Evolutionary conservation across 805 yeast species (phyloP), one percentile per base, ranked within the genome.

Genomic region (Scheffersomyces amazonensis): DNA sequence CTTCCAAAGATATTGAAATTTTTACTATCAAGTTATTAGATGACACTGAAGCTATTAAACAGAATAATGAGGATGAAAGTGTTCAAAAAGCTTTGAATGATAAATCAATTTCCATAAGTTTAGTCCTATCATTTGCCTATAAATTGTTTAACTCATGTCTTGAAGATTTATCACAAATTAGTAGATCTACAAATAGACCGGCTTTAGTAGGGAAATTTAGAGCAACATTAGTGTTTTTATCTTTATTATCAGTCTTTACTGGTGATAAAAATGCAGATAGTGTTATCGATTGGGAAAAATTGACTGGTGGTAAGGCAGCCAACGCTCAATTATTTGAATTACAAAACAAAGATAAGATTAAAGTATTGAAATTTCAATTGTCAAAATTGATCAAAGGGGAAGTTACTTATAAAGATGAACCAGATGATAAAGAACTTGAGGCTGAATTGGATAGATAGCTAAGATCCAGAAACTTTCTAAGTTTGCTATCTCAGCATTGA

Each of bases 401-500:
- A 43, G 44, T 68, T 2, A 47, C 47, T 11, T 48, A 44, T 16
- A 47, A 49, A 33, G 50, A 44, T 4, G 53, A 55, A 25, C 54
- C 52, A 5, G 57, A 54, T 21, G 64, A 57, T 28, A 47, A 48
- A 21, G 66, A 64, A 31, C 44, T 60, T 34, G 62, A 53, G 16
- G 46, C 43, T 3, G 62, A 56, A 37, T 44, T 61, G 31, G 52
- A 50, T 22, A 38, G 35, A 32, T 83, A 16, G 53, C 77, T 8
- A 67, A 73, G 48, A 78, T 82, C 1, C 91, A 84, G 51, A 83
- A 79, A 48, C 75, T 72, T 42, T 85, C 90, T 22, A 83, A 78
- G 53, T 85, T 80, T 55, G 91, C 89, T 2, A 78, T 83, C 5
- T 81, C 88, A 40, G 93, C 95, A 0, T 66, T 85, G 53, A 83